These are phyloP conservation scores for Sinapis alba DNA, from an alignment of 441 rosid species.

Conservation along the genomic window DNA sequence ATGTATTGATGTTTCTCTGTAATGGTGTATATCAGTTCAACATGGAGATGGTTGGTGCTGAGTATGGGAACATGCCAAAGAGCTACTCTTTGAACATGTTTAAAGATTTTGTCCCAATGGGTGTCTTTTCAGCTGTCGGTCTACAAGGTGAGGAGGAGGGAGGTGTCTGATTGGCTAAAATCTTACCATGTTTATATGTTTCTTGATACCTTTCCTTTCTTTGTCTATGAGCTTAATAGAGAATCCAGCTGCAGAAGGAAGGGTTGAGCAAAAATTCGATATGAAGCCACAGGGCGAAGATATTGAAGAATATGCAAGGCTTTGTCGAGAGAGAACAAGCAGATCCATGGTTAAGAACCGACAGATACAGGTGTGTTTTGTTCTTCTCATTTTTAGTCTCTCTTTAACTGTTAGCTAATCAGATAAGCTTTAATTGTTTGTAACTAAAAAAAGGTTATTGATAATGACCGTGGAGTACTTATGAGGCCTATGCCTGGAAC, in stretches of 20 bases:
- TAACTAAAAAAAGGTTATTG: constrained; percentile 56
- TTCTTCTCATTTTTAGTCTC: neutral
- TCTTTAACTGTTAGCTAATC: constrained; percentile 16
- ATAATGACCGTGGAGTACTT: constrained; percentile 80
- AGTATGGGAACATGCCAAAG: constrained; percentile 60
- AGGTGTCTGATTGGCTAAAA: neutral
- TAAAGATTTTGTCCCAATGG: constrained; percentile 89
- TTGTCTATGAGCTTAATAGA: constrained; percentile 42
- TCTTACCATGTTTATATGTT: neutral
- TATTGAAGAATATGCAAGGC: constrained; percentile 79
- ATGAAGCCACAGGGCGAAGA: constrained; percentile 76
- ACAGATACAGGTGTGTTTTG: constrained; percentile 66
- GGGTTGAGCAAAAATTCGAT: constrained; percentile 83
- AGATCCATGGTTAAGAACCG: constrained; percentile 80
- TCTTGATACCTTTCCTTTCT: neutral
- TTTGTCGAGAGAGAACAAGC: constrained; percentile 86
- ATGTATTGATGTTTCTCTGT: neutral
- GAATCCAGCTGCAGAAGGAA: constrained; percentile 66
- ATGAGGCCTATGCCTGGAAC: constrained; percentile 95
- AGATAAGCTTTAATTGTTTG: neutral
- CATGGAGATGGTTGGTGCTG: constrained; percentile 78
- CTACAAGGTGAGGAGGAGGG: constrained; percentile 54
- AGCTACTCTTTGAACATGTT: constrained; percentile 82
- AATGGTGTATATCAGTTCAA: constrained; percentile 51
- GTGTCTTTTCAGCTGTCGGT: constrained; percentile 57